Evolutionary conservation across 345 rosid genomes (phyloP).

Genomic region (Ceriops zippeliana): DNA sequence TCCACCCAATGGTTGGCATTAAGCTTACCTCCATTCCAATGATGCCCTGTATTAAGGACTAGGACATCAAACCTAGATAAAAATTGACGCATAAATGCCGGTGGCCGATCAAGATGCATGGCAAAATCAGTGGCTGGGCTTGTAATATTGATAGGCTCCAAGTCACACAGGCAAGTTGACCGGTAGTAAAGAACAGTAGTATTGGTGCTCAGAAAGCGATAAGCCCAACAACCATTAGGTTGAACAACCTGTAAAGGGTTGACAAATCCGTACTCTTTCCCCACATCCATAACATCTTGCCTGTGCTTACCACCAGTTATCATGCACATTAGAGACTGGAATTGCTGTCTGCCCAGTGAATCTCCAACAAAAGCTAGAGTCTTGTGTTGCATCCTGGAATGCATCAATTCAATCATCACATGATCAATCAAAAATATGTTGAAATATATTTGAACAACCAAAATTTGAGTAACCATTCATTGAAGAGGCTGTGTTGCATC

Average conservation of each 20-base stretch:
- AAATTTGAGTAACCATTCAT: neutral
- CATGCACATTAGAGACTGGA: conserved; percentile 2
- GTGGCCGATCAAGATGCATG: conserved; percentile 77
- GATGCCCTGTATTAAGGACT: conserved; percentile 77
- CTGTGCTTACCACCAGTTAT: neutral
- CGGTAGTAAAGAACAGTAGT: conserved; percentile 73
- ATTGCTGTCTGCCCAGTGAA: conserved; percentile 1
- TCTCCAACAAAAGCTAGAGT: conserved; percentile 13
- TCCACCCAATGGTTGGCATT: conserved; percentile 63
- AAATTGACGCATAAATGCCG: conserved; percentile 53
- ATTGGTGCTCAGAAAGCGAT: conserved; percentile 34
- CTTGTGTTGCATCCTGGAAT: conserved; percentile 2
- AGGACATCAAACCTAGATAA: conserved; percentile 53
- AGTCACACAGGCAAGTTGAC: conserved; percentile 61
- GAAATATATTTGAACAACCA: neutral
- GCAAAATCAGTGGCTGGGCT: conserved; percentile 36
- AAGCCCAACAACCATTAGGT: neutral
- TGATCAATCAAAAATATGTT: neutral
- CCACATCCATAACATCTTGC: conserved; percentile 3
- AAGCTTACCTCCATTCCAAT: conserved; percentile 83
- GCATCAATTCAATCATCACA: neutral
- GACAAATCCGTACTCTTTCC: neutral
- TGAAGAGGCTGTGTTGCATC: neutral
- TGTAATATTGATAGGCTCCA: conserved; percentile 43
- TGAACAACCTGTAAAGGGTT: neutral